These are phyloP conservation scores for Conidiobolus coronatus DNA, from an alignment of 371 early-diverging fungal genomes.

Conservation along the genomic window DNA sequence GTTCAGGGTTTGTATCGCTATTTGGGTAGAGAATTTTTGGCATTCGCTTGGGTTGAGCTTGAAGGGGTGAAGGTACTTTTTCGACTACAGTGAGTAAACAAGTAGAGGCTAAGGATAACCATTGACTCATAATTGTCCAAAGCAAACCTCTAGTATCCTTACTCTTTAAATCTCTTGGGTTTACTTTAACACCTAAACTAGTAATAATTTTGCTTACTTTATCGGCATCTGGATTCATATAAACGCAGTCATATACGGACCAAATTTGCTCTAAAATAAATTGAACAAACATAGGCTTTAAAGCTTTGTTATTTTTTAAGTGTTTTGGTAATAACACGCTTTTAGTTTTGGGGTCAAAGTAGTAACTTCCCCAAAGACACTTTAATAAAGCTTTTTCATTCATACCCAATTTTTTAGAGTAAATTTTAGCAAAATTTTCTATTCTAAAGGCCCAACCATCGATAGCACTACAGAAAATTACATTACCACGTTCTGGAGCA, in stretches of 20 bases:
- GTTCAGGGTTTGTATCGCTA: constrained; percentile 13
- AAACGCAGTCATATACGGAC: constrained; percentile 77
- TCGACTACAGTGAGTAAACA: constrained; percentile 62
- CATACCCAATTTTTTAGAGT: constrained; percentile 72
- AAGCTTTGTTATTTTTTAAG: constrained; percentile 35
- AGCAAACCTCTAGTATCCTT: constrained; percentile 60
- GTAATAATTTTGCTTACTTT: constrained; percentile 80
- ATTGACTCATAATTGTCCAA: constrained; percentile 55
- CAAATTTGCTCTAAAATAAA: constrained; percentile 86
- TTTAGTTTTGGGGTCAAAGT: constrained; percentile 83
- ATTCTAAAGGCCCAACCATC: constrained; percentile 97
- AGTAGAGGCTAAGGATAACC: constrained; percentile 58
- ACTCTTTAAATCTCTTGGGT: constrained; percentile 65
- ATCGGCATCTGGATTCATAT: constrained; percentile 43
- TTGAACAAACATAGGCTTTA: constrained; percentile 91
- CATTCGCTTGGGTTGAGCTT: constrained; percentile 58
- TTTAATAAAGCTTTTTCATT: constrained; percentile 45
- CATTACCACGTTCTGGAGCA: constrained; percentile 84
- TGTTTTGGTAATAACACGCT: constrained; percentile 68
- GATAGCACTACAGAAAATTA: constrained; percentile 81
- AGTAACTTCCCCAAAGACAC: constrained; percentile 91
- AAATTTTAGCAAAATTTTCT: constrained; percentile 76
- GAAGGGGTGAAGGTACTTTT: constrained; percentile 63
- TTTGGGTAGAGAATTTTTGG: constrained; percentile 50
- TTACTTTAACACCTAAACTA: constrained; percentile 59